phyloP scores from a whole-genome alignment of 176 grass and related monocot species.

The Canna indica region DNA sequence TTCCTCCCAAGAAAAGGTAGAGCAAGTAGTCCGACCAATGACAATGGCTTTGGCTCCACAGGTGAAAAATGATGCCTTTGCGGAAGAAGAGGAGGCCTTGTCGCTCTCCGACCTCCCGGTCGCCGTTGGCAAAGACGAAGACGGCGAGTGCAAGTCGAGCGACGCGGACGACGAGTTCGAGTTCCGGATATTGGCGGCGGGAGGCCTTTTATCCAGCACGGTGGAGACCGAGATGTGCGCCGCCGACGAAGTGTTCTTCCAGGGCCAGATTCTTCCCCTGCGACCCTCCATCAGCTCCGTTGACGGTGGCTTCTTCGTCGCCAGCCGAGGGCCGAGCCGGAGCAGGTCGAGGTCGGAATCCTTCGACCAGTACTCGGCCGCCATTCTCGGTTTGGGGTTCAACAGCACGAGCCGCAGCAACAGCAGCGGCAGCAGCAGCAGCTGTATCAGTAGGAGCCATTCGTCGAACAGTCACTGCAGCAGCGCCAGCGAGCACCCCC shows the following conservation, averaged over 20 bases:
- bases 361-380: constrained; percentile 19
- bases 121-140: background rate
- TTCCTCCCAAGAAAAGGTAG: constrained; percentile 1
- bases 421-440: constrained; percentile 54
- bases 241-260: constrained; percentile 64
- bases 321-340: background rate
- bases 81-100: background rate
- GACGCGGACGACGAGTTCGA: constrained; percentile 38
- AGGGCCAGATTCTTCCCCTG: constrained; percentile 57
- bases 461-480: constrained; percentile 38
- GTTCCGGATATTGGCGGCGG: constrained; percentile 36
- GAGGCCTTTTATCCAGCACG: constrained; percentile 19
- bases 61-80: background rate
- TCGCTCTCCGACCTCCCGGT: background rate
- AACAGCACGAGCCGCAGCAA: constrained; percentile 20
- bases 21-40: background rate
- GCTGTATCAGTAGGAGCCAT: constrained; percentile 39
- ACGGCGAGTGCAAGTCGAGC: background rate
- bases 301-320: background rate
- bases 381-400: constrained; percentile 20
- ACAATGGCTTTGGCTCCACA: background rate
- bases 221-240: constrained; percentile 45
- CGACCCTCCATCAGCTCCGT: constrained; percentile 21
- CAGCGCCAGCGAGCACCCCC: constrained; percentile 4
- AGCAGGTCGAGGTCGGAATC: constrained; percentile 28